Evolutionary conservation across 306 rosid genomes (phyloP), one percentile per base, ranked within the genome.

Genomic region (Rubus parviflorus): DNA sequence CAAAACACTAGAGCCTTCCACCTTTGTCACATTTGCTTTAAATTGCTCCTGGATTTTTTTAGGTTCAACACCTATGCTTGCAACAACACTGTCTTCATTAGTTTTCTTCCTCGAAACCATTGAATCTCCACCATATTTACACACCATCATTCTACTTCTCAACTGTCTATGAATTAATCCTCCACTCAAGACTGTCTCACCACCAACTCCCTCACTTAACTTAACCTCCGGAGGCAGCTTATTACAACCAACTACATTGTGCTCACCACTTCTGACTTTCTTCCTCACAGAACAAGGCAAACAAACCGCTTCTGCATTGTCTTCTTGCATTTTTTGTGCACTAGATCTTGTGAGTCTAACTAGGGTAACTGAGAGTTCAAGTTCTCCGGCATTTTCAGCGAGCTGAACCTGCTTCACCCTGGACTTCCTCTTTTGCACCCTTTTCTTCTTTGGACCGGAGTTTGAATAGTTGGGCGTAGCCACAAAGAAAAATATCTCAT

Each of bases 291-390:
- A 9, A 43, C 8, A 5, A 20, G 75, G 46, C 15, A 15, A 49
- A 35, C 9, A 78, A 37, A 20, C 61, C 35, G 16, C 48, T 60
- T 60, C 23, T 46, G 61, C 66, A 22, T 78, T 61, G 4, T 42
- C 68, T 61, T n/a, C 42, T 48, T 30, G 73, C 15, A 30, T 20
- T 40, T 47, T 65, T 40, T 73, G 57, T 5, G 41, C 73, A 42
- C 68, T 74, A 4, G 82, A 77, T 72, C 82, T 82, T 9, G 68
- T 78, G 23, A 35, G 37, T 61, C 76, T 68, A 38, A 35, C 61
- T 2, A 35, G 38, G 10, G 20, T 13, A 20, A 35, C n/a, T 0
- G 71, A 48, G 48, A 58, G 20, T n/a, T 66, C 67, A 60, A 53
- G 49, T 52, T 41, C 64, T 41, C 20, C n/a, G 7, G n/a, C 52